phyloP scores from a whole-genome alignment of 2,329 filamentous ascomycete species.

The Cladorrhinum sp. region DNA sequence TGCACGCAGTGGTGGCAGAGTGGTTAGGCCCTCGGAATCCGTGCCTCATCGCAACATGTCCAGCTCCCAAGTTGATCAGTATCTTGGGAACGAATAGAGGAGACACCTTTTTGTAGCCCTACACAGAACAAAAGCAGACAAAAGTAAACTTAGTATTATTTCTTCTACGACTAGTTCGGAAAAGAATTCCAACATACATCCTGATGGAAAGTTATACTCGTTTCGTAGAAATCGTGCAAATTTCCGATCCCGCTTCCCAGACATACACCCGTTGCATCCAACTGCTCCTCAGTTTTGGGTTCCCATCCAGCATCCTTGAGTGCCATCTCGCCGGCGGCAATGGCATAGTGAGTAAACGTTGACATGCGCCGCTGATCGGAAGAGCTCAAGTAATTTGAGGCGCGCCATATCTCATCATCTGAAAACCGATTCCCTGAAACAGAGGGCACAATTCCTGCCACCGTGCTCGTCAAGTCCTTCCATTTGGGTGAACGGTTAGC shows the following conservation, averaged over 20 bases:
- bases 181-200: conserved; percentile 52
- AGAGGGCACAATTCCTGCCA: conserved; percentile 77
- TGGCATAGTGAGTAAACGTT: conserved; percentile 86
- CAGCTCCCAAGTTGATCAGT: conserved; percentile 91
- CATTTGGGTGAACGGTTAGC: conserved; percentile 61
- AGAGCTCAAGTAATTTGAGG: conserved; percentile 52
- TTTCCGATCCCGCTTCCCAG: conserved; percentile 95
- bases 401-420: conserved; percentile 41
- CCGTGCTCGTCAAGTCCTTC: conserved; percentile 72
- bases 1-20: conserved; percentile 89
- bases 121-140: conserved; percentile 1
- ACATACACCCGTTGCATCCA: conserved; percentile 81
- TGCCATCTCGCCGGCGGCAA: conserved; percentile 83
- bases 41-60: conserved; percentile 90
- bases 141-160: conserved; percentile 6
- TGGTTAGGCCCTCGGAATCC: conserved; percentile 91
- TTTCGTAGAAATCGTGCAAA: conserved; percentile 84
- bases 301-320: conserved; percentile 78
- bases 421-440: conserved; percentile 46
- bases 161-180: background rate
- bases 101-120: conserved; percentile 92
- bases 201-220: conserved; percentile 71
- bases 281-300: conserved; percentile 56
- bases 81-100: conserved; percentile 91
- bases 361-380: conserved; percentile 75